A percentile compares a stretch with the other conserved stretches of the same genome.
phyloP scores from a whole-genome alignment of 371 early-diverging fungal species.

The Mortierella sp. region DNA sequence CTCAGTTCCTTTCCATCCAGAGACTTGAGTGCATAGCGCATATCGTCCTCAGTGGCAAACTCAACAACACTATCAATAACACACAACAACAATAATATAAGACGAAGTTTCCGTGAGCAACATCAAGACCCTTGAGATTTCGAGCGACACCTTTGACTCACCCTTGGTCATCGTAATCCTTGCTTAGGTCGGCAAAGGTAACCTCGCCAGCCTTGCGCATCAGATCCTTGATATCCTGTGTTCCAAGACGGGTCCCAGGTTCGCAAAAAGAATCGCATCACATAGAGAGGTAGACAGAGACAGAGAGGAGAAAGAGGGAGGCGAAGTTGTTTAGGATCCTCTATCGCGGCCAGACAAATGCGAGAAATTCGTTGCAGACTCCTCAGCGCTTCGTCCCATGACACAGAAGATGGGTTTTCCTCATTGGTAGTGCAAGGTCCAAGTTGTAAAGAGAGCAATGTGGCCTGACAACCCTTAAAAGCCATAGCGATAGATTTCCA shows the following conservation, averaged over 20 bases:
- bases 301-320: conserved; percentile 7
- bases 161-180: conserved; percentile 87
- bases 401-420: too few species aligned
- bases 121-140: too few species aligned
- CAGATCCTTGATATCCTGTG: conserved; percentile 95
- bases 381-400: too few species aligned
- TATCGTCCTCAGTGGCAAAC: conserved; percentile 79
- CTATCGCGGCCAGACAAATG: conserved; percentile 8
- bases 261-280: background rate
- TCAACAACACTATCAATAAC: conserved; percentile 94
- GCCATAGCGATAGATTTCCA: too few species aligned
- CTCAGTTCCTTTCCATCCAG: conserved; percentile 88
- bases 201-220: conserved; percentile 96
- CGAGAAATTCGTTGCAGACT: background rate
- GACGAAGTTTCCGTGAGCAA: too few species aligned
- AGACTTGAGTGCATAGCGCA: conserved; percentile 85
- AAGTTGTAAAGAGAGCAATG: too few species aligned
- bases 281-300: conserved; percentile 7
- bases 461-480: too few species aligned
- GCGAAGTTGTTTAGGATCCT: conserved; percentile 26
- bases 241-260: background rate
- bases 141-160: conserved; percentile 55
- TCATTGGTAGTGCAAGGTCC: too few species aligned
- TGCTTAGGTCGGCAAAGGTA: conserved; percentile 88
- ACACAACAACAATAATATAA: too few species aligned